Base-by-base conservation (phyloP, 768 basidiomycete species). In the Mycena capillaripes region DNA sequence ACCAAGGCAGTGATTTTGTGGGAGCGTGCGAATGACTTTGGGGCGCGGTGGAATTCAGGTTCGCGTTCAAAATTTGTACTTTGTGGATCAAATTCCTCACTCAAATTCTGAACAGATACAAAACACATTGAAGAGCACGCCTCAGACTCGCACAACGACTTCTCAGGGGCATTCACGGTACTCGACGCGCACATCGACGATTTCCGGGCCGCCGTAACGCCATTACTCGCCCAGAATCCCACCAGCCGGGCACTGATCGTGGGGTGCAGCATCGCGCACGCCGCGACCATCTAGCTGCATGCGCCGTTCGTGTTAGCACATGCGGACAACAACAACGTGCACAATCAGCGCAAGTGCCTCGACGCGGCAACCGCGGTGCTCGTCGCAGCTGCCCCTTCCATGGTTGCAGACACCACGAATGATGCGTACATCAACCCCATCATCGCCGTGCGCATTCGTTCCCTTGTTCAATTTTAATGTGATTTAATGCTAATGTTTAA, bases 201-300 rank as follows among this genome's bases (percentile, higher is more conserved):
- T 60, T 25, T 55, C 12, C 27, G 21, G 38, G 46, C 17, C 27
- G 21, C 60, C 34, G 34, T 6, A 5, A 40, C 11, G 17, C 11
- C 27, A 32, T 11, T 7, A 25, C 21, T 19, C 9, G 48, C 32
- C 38, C 58, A 6, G 42, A 29, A 50, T 19, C 19, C 21, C 59
- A 16, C 17, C 59, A 19, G 27, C 10, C 9, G 42, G 23, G 11
- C 48, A 17, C 40, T 70, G 12, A 3, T 73, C 53, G 53, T 70
- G 3, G 68, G 63, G 6, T 65, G 44, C 44, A 68, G 64, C 56
- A 58, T 73, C 21, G 69, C 65, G 3, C 63, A 73, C n/a, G 67
- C 72, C 4, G 72, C 72, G 11, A 27, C 44, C 23, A 61, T 73
- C 32, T 63, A 73, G 57, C 75, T 76, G 16, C 74, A 75, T 30